Conservation (phyloP, 2,329 filamentous ascomycete genomes). For the Paecilomyces sp. region DNA sequence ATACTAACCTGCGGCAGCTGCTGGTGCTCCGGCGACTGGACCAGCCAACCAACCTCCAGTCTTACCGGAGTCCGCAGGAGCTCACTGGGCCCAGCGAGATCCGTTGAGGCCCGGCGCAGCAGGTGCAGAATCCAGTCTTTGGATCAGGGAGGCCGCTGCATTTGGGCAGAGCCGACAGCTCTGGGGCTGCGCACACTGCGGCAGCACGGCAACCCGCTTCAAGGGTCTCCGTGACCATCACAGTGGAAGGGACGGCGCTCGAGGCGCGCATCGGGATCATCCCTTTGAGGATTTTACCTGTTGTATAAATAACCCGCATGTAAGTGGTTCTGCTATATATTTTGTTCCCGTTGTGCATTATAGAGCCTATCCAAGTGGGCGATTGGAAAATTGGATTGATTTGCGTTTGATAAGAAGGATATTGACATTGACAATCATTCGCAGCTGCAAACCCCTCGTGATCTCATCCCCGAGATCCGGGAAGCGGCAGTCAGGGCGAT, state of each 20-base stretch:
- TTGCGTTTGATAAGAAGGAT: not conserved
- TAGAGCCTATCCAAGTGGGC: not conserved
- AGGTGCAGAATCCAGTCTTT: not conserved
- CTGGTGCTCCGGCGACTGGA: not conserved
- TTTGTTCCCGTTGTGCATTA: not conserved
- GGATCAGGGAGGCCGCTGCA: not conserved
- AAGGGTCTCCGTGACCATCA: constrained; percentile 1
- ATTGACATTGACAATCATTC: not conserved
- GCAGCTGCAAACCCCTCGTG: not conserved
- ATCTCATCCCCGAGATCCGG: not conserved
- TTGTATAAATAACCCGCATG: constrained; percentile 3
- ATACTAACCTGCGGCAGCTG: not conserved
- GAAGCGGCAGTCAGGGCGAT: not conserved
- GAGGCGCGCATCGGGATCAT: not conserved
- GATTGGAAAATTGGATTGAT: not conserved
- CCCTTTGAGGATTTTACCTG: constrained; percentile 1
- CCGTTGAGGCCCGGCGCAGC: not conserved
- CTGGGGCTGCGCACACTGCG: constrained; percentile 3
- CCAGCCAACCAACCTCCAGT: not conserved
- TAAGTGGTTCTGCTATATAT: not conserved
- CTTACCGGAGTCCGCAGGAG: not conserved
- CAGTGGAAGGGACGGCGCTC: not conserved
- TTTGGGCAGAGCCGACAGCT: not conserved
- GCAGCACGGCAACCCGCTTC: not conserved
- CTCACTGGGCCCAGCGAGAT: not conserved